These are phyloP conservation scores for Lobosporangium transversale DNA, from an alignment of 192 early-diverging fungal species.

Conservation along the genomic window DNA sequence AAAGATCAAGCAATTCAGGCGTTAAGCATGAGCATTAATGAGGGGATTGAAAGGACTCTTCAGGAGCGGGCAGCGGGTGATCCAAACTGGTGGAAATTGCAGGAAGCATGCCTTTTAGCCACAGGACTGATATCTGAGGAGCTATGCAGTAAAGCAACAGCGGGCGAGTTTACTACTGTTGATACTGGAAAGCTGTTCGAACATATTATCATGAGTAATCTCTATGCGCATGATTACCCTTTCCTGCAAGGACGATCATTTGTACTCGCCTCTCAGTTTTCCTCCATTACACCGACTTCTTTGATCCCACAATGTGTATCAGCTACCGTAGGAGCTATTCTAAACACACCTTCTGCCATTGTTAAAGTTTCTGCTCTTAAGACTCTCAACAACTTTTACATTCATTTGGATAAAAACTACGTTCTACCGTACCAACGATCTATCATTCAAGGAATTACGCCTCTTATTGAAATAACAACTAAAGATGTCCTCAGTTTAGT, in stretches of 20 bases:
- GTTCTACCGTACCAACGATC: constrained; percentile 62
- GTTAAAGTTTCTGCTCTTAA: constrained; percentile 76
- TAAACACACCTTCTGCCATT: constrained; percentile 57
- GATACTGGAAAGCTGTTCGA: constrained; percentile 82
- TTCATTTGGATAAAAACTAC: constrained; percentile 55
- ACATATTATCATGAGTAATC: constrained; percentile 77
- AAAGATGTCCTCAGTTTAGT: constrained; percentile 73
- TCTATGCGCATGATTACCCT: constrained; percentile 64
- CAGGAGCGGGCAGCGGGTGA: constrained; percentile 9
- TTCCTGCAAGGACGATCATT: constrained; percentile 91
- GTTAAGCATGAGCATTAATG: constrained; percentile 39
- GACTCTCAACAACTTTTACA: constrained; percentile 68
- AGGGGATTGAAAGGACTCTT: constrained; percentile 55
- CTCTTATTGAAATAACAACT: constrained; percentile 58
- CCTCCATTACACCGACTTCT: constrained; percentile 68
- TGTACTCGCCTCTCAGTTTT: constrained; percentile 85
- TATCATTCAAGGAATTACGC: constrained; percentile 68
- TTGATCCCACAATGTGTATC: constrained; percentile 75
- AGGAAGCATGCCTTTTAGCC: constrained; percentile 81
- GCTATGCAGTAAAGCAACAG: constrained; percentile 59
- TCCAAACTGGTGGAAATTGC: constrained; percentile 74
- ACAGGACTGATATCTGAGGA: constrained; percentile 72
- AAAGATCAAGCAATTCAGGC: constrained; percentile 7
- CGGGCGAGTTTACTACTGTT: constrained; percentile 30
- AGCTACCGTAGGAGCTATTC: constrained; percentile 75